These are phyloP conservation scores for Pulveroboletus sp. DNA, from an alignment of 768 basidiomycete genomes.

Conservation along the genomic window DNA sequence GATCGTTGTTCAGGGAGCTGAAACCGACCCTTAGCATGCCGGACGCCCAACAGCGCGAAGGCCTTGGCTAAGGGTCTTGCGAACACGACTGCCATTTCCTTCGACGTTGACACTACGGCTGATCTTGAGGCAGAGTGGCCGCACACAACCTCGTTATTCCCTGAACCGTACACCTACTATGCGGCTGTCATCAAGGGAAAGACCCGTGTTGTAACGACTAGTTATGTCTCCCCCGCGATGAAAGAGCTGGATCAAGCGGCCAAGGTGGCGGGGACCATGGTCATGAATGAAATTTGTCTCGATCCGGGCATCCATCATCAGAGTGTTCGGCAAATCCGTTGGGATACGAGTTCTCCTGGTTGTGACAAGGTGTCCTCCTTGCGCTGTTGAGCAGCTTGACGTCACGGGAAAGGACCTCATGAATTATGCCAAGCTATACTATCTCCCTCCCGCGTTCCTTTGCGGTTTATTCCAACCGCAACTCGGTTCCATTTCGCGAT, in stretches of 20 bases:
- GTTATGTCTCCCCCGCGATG: constrained; percentile 94
- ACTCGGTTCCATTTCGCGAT: constrained; percentile 91
- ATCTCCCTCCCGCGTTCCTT: constrained; percentile 94
- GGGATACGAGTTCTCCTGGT: constrained; percentile 99
- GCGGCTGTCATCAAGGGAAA: constrained; percentile 79
- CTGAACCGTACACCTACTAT: constrained; percentile 93
- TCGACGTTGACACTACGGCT: constrained; percentile 72
- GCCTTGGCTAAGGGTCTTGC: constrained; percentile 67
- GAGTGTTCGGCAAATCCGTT: constrained; percentile 91
- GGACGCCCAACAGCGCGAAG: constrained; percentile 77
- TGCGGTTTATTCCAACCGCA: constrained; percentile 95
- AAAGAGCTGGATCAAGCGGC: constrained; percentile 77
- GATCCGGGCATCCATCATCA: constrained; percentile 94
- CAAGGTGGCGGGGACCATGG: constrained; percentile 85
- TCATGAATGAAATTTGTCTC: constrained; percentile 97
- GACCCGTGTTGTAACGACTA: constrained; percentile 94
- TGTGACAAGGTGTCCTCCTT: constrained; percentile 91
- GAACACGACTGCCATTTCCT: constrained; percentile 67
- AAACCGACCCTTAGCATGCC: constrained; percentile 59
- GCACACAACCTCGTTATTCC: constrained; percentile 93
- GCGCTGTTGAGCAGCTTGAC: constrained; percentile 76
- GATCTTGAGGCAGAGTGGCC: constrained; percentile 81
- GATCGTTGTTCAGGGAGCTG: neutral
- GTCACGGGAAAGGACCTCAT: constrained; percentile 85
- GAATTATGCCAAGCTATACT: constrained; percentile 89